Base-by-base conservation (phyloP, 306 rosid genomes). In the Dicorynia guianensis region DNA sequence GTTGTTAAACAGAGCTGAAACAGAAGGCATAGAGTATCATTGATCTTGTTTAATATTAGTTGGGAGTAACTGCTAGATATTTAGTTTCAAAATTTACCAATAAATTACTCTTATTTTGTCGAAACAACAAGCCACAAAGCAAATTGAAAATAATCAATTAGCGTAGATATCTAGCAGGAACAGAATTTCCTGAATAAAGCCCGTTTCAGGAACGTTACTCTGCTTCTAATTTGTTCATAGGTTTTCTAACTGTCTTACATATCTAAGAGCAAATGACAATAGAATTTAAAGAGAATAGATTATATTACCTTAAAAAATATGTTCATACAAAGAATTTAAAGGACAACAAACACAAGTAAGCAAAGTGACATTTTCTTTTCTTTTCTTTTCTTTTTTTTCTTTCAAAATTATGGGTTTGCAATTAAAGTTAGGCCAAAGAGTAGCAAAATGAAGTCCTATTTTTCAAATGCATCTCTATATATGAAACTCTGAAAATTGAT, bases 1-100 rank as follows among this genome's bases (percentile, higher is more conserved):
- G 47, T 54, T 71, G 65, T 68, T 83, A 54, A 64, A 47, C 15
- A 67, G 34, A 71, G 67, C 76, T 47, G 57, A 63, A 61, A 35
- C 50, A 63, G 33, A 46, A 55, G 54, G 67, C 64, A 35, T 34
- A 50, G 30, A 60, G 15, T 47, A 80, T 67, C 38, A 3, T 25
- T 19, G 42, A 55, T n/a, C 39, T 12, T 20, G 55, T 40, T 25
- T 6, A 19, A 20, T 63, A 69, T 18, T 14, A 39, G 20, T 40
- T 38, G 20, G 34, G 9, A 18, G n/a, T 4, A 25, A 30, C 10
- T 64, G 11, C 34, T 5, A 43, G 50, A 11, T 9, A 15, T 40
- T 7, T 8, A 6, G 8, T 5, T 77, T 65, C 48, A 49, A 18
- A 61, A 14, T n/a, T 30, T 30, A 60, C 15, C 6, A 15, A 43